A percentile compares a stretch with the other conserved stretches of the same genome.
These are phyloP conservation scores for Penicillium sp. DNA, from an alignment of 2,329 filamentous ascomycete genomes.

Conservation along the genomic window DNA sequence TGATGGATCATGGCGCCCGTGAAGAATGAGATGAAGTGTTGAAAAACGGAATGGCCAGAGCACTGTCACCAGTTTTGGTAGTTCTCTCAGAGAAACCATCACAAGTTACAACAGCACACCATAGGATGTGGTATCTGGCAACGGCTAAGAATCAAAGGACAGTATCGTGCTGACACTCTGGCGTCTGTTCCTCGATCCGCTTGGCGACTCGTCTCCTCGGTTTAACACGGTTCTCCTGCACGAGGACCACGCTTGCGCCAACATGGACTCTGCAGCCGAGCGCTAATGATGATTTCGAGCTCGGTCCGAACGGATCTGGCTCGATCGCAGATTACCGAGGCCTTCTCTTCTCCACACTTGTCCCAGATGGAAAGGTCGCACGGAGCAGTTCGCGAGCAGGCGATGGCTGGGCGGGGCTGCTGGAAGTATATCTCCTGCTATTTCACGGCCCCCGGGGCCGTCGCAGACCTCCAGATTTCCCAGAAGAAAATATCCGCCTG, in stretches of 20 bases:
- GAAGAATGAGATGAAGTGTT: not conserved
- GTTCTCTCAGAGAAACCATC: not conserved
- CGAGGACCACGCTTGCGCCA: conserved; percentile 1
- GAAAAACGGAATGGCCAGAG: not conserved
- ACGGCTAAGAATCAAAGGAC: not conserved
- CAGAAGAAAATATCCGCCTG: not conserved
- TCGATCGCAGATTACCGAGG: not conserved
- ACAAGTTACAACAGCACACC: not conserved
- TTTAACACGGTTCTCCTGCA: not conserved
- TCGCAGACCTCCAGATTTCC: not conserved
- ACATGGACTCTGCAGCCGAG: not conserved
- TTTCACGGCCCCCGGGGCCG: not conserved
- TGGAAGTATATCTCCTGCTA: not conserved
- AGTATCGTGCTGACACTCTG: not conserved
- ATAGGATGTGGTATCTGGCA: not conserved
- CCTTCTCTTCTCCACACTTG: conserved; percentile 6
- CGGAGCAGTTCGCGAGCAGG: not conserved
- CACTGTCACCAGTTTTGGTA: not conserved
- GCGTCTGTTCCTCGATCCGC: not conserved
- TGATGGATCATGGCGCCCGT: not conserved
- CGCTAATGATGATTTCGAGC: not conserved
- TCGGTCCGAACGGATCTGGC: not conserved
- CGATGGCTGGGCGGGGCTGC: not conserved
- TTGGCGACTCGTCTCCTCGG: not conserved
- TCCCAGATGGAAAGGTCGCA: not conserved